Base-by-base conservation (phyloP, 2,329 filamentous ascomycete genomes). In the Aspergillus sp. region DNA sequence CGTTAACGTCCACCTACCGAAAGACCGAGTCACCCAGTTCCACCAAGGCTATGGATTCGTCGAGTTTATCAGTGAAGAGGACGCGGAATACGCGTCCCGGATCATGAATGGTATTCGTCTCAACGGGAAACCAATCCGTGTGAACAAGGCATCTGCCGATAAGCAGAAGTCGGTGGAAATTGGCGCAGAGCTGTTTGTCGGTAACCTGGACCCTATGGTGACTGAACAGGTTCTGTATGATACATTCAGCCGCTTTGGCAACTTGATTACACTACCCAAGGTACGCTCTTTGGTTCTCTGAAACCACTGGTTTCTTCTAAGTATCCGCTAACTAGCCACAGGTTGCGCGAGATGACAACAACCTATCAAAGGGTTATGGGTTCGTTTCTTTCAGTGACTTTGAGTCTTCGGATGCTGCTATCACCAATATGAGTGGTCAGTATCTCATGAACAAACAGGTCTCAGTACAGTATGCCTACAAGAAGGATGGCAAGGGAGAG, bases 41-140 rank as follows among this genome's bases (percentile, higher is more conserved):
- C 95, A 99, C 77, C 95, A 98, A 79, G 95, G 95, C 69, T 99
- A 97, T 82, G 95, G 95, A 70, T 99, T 99, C 78, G 95, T 99
- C 77, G 95, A 99, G 78, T 99, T 97, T 77, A 94, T 92, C 73
- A 93, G 90, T 67, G 92, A 96, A 74, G 88, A 92, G 71, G 95
- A 97, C 77, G 95, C 95, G 69, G 95, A 98, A 75, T 99, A 99
- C 80, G 94, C 95, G 22, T 90, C 92, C 68, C 90, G 94, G 73
- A 91, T 97, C 67, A 96, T 98, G 90, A 98, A 98, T 79, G 91
- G 94, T 73, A 89, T 98, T 67, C 89, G 93, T 62, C 82, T 99
- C 24, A 96, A 90, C 77, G 93, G 93, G 65, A 98, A 97, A 76
- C 92, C 93, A 18, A 90, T 99, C 69, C 90, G 95, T 70, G 94